Conservation (phyloP, 108 stramenopile genomes). For the Pelagomonas calceolata region DNA sequence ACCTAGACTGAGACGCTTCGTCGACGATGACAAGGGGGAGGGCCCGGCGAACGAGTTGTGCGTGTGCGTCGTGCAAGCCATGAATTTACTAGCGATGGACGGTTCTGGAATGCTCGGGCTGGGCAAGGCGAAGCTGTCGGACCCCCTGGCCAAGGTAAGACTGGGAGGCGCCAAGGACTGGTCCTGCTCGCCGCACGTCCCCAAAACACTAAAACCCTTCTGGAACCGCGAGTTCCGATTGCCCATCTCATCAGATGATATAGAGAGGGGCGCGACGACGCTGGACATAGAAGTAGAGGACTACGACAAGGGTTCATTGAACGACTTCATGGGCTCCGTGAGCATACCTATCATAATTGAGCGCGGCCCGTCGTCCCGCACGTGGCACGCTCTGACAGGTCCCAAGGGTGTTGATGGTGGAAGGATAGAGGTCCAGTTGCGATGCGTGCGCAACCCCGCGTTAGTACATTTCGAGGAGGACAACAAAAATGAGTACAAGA, state of each 20-base stretch:
- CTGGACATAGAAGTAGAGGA: slow-evolving; percentile 9
- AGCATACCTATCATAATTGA: neutral
- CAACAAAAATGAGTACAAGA: neutral
- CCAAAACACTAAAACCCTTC: neutral
- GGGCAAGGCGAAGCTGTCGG: neutral
- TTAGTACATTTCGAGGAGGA: neutral
- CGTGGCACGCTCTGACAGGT: too few species aligned
- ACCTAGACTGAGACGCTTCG: neutral
- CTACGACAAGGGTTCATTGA: slow-evolving; percentile 7
- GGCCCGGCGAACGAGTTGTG: neutral
- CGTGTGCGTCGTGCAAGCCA: neutral
- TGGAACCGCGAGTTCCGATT: neutral
- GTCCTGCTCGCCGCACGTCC: neutral
- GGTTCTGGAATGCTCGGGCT: neutral
- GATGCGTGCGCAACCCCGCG: neutral
- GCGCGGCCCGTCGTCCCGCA: neutral
- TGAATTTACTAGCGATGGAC: neutral
- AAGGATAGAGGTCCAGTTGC: neutral
- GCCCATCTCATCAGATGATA: neutral
- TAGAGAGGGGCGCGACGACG: neutral
- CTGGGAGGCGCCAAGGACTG: neutral
- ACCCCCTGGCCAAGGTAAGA: neutral
- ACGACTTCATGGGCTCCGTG: slow-evolving; percentile 11
- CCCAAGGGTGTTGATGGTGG: neutral
- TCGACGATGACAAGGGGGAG: neutral